A percentile compares a stretch with the other conserved stretches of the same genome.
phyloP scores from a whole-genome alignment of 176 grass and related monocot species.

The Oryza glumipatula region DNA sequence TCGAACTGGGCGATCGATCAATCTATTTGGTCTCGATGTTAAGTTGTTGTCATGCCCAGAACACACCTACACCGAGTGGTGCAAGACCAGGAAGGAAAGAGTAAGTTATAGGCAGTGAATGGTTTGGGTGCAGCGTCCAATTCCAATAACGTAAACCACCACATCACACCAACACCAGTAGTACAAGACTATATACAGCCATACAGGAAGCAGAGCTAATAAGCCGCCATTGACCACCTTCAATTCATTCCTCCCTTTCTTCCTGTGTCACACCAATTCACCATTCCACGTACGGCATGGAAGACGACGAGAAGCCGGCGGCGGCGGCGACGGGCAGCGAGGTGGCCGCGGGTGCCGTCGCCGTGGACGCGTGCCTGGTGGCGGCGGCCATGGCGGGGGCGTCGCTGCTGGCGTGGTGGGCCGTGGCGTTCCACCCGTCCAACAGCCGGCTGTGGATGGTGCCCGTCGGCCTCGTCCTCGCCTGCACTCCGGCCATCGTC shows the following conservation, averaged over 20 bases:
- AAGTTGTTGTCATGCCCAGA: background rate
- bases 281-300: background rate
- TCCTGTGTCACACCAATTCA: too few species aligned
- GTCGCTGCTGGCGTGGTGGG: conserved; percentile 66
- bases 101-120: too few species aligned
- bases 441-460: conserved; percentile 92
- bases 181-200: too few species aligned
- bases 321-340: background rate
- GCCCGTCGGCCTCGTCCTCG: conserved; percentile 68
- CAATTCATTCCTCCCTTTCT: background rate
- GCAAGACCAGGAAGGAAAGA: background rate
- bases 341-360: background rate
- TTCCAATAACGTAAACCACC: background rate
- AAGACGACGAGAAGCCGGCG: background rate
- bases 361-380: conserved; percentile 42
- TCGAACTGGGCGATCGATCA: too few species aligned
- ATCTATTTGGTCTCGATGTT: too few species aligned
- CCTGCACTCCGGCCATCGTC: conserved; percentile 62
- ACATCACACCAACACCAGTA: too few species aligned
- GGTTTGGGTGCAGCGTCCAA: background rate
- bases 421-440: conserved; percentile 58
- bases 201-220: too few species aligned
- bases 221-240: background rate
- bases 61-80: conserved; percentile 14
- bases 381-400: conserved; percentile 40